Evolutionary conservation across 148 eudicot species (phyloP).

Genomic region (Hydrangea macrophylla): DNA sequence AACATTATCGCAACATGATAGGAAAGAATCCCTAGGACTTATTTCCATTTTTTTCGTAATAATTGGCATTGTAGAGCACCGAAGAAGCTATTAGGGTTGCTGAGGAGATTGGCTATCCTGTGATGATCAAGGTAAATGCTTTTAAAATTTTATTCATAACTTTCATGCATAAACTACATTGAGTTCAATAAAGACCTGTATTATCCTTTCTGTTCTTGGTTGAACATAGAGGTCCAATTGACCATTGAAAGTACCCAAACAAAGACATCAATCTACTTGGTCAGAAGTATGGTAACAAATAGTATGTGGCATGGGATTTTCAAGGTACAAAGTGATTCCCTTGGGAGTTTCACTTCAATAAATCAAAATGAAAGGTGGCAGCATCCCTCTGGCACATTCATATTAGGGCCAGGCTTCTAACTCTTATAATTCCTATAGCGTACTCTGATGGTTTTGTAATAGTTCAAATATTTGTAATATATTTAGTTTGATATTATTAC

Average conservation of each 20-base stretch:
- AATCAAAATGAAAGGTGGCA: not conserved
- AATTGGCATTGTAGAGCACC: conserved; percentile 51
- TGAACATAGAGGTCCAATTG: not conserved
- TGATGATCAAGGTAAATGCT: conserved; percentile 84
- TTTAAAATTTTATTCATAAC: not conserved
- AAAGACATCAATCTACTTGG: no score
- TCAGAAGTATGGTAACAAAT: not conserved
- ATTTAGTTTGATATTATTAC: no score
- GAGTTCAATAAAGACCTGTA: not conserved
- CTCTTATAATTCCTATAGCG: no score
- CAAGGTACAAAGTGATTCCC: conserved; percentile 1
- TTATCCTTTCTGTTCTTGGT: not conserved
- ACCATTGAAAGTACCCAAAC: not conserved
- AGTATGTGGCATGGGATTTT: no score
- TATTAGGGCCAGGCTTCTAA: not conserved
- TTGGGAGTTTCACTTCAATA: not conserved
- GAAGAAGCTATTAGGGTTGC: conserved; percentile 90
- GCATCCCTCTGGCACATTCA: not conserved
- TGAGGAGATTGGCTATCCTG: conserved; percentile 85
- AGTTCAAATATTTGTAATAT: no score
- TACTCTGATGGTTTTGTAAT: no score
- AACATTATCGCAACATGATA: not conserved
- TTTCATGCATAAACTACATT: not conserved
- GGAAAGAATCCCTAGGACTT: not conserved
- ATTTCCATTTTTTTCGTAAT: conserved; percentile 3